Percentiles rank a stretch among this genome's conserved stretches.
These are phyloP conservation scores for carrot (Daucus carota) DNA, from an alignment of 129 eudicot genomes.

Conservation along the genomic window DNA sequence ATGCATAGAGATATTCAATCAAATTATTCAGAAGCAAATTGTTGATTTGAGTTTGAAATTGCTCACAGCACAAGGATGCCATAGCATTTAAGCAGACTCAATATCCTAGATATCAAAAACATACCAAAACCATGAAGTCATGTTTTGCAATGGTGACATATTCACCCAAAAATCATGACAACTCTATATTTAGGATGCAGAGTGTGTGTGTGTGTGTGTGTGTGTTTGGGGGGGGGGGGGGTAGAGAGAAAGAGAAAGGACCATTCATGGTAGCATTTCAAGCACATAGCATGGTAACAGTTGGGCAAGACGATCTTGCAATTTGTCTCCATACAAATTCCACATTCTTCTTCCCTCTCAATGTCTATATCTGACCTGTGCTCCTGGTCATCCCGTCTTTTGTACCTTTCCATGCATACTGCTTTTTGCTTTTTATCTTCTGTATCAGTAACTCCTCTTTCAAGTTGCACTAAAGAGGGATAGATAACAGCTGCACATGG, in stretches of 20 bases:
- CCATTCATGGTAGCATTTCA: conserved; percentile 60
- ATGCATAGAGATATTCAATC: not conserved
- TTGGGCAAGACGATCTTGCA: conserved; percentile 60
- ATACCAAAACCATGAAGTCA: not conserved
- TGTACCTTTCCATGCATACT: conserved; percentile 38
- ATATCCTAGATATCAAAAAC: no score
- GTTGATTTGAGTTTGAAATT: not conserved
- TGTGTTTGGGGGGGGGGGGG: no score
- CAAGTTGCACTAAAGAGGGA: conserved; percentile 63
- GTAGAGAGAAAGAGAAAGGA: not conserved
- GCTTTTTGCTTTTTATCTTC: conserved; percentile 59
- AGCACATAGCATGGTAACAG: conserved; percentile 64
- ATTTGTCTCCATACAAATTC: conserved; percentile 68
- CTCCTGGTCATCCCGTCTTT: conserved; percentile 34
- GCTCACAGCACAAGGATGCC: not conserved
- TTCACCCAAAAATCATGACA: not conserved
- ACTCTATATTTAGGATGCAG: not conserved
- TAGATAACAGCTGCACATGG: conserved; percentile 42
- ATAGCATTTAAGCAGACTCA: no score
- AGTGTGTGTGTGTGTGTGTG: no score
- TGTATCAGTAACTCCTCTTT: conserved; percentile 46
- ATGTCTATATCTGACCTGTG: conserved; percentile 34
- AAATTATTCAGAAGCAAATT: not conserved
- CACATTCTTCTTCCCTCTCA: conserved; percentile 72
- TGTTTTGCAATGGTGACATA: not conserved